phyloP scores from a whole-genome alignment of 1,139 yeast genomes.

The Cylindricascospora bacillispora region DNA sequence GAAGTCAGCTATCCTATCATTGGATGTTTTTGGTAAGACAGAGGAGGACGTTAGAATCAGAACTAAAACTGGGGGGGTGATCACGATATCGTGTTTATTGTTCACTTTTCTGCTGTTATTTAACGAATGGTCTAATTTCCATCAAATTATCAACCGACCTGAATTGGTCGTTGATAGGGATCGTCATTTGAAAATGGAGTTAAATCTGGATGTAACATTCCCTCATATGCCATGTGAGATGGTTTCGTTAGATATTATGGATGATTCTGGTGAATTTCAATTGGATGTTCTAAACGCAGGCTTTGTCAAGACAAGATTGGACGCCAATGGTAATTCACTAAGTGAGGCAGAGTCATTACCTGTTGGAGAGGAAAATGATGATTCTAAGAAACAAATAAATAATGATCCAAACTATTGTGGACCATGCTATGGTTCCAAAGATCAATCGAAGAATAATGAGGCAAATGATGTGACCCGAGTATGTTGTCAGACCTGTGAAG shows the following conservation, averaged over 20 bases:
- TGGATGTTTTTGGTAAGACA: conserved; percentile 86
- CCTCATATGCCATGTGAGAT: conserved; percentile 75
- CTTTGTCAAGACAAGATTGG: conserved; percentile 56
- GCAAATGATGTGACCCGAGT: conserved; percentile 28
- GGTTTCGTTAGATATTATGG: conserved; percentile 55
- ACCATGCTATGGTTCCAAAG: conserved; percentile 76
- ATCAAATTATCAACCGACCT: conserved; percentile 55
- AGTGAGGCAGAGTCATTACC: conserved; percentile 22
- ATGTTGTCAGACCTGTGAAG: conserved; percentile 81
- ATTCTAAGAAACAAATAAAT: conserved; percentile 14
- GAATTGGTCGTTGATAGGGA: conserved; percentile 84
- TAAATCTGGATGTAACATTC: conserved; percentile 70
- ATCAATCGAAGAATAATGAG: conserved; percentile 43
- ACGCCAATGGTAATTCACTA: conserved; percentile 15
- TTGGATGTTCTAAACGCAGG: conserved; percentile 60
- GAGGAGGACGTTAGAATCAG: conserved; percentile 85
- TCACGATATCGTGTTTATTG: conserved; percentile 58
- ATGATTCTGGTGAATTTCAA: conserved; percentile 74
- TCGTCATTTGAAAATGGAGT: conserved; percentile 60
- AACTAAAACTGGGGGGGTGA: conserved; percentile 81
- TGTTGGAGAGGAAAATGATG: conserved; percentile 25
- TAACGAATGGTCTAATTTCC: conserved; percentile 68
- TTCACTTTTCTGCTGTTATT: conserved; percentile 51
- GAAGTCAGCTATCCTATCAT: conserved; percentile 11
- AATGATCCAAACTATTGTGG: conserved; percentile 49